phyloP scores from a whole-genome alignment of 805 yeast species.

The Ogataea minuta region DNA sequence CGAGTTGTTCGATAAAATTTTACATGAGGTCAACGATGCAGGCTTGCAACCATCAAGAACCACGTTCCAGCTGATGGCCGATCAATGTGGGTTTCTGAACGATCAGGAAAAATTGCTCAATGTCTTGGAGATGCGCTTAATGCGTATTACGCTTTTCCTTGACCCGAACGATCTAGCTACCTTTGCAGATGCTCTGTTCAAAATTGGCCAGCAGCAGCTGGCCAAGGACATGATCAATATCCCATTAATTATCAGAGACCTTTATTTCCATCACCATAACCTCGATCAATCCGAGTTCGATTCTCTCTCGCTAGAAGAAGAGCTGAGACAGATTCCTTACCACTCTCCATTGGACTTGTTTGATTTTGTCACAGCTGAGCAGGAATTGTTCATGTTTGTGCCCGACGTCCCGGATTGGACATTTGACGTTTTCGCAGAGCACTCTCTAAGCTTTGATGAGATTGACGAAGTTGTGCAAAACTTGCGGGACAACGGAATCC shows the following conservation, averaged over 20 bases:
- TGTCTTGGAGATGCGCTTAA: slow-evolving; percentile 22
- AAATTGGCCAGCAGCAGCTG: slow-evolving; percentile 13
- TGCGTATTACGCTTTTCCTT: slow-evolving; percentile 14
- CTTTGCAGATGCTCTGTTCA: slow-evolving; percentile 17
- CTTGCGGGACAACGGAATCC: neutral
- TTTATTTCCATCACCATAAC: slow-evolving; percentile 13
- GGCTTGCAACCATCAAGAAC: slow-evolving; percentile 22
- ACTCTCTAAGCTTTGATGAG: slow-evolving; percentile 1
- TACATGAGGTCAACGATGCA: slow-evolving; percentile 15
- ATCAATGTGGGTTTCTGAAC: slow-evolving; percentile 10
- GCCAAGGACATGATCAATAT: slow-evolving; percentile 24
- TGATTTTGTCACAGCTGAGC: slow-evolving; percentile 22
- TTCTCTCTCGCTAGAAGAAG: slow-evolving; percentile 5
- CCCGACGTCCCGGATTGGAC: slow-evolving; percentile 18
- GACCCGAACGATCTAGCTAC: slow-evolving; percentile 15
- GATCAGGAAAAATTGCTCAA: slow-evolving; percentile 21
- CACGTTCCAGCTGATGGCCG: slow-evolving; percentile 18
- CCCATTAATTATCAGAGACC: slow-evolving; percentile 17
- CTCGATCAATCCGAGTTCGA: slow-evolving; percentile 13
- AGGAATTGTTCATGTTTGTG: slow-evolving; percentile 21
- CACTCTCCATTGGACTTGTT: slow-evolving; percentile 25
- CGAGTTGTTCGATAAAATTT: slow-evolving; percentile 17
- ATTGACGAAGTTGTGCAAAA: slow-evolving; percentile 5
- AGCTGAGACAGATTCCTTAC: slow-evolving; percentile 15
- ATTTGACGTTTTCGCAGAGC: slow-evolving; percentile 5